These are phyloP conservation scores for Fraxinus quadrangulata DNA, from an alignment of 257 asterid species.

Conservation along the genomic window DNA sequence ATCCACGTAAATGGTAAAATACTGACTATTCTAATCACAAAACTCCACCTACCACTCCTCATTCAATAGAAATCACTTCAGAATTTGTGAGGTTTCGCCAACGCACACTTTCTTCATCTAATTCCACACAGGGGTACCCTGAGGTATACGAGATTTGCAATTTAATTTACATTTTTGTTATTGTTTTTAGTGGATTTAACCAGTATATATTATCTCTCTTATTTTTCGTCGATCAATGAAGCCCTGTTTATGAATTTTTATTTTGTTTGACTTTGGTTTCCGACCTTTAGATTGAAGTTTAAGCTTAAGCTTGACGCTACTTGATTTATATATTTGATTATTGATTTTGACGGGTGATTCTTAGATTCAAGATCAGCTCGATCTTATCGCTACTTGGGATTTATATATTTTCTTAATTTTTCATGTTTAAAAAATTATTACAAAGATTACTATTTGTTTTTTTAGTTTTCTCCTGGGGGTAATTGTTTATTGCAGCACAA, in stretches of 20 bases:
- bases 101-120: too few species aligned
- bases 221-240: background rate
- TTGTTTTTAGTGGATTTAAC: constrained; percentile 3
- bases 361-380: background rate
- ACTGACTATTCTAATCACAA: too few species aligned
- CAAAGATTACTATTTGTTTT: background rate
- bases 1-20: too few species aligned
- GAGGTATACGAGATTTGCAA: background rate
- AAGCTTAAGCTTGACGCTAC: background rate
- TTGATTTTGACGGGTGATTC: too few species aligned
- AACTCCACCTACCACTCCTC: too few species aligned
- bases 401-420: background rate
- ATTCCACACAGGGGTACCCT: too few species aligned
- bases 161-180: background rate
- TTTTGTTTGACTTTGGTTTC: background rate
- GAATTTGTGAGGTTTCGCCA: too few species aligned
- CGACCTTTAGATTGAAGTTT: background rate
- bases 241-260: background rate
- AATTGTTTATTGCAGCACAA: too few species aligned
- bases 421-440: background rate
- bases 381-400: constrained; percentile 5
- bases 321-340: too few species aligned
- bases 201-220: background rate
- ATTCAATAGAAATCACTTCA: too few species aligned
- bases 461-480: too few species aligned